These are phyloP conservation scores for Pyrenophora teres DNA, from an alignment of 2,329 filamentous ascomycete species.

Conservation along the genomic window DNA sequence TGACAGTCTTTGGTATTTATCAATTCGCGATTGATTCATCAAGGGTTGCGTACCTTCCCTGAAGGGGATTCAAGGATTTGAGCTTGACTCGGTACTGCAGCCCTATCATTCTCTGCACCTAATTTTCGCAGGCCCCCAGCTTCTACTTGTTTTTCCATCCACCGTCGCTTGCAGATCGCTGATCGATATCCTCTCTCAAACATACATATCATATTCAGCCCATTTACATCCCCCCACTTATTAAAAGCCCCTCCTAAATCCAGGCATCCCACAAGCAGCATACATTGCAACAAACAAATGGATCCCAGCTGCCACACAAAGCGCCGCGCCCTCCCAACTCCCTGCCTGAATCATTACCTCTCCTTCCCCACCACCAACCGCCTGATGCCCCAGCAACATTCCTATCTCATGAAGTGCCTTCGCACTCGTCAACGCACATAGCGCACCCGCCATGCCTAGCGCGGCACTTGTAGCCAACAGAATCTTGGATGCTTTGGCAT, in stretches of 20 bases:
- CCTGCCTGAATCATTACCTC: conserved; percentile 1
- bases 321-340: conserved; percentile 1
- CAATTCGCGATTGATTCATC: conserved; percentile 16
- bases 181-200: too few species aligned
- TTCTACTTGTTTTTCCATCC: too few species aligned
- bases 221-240: not conserved
- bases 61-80: conserved; percentile 12
- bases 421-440: conserved; percentile 6
- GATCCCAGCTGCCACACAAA: conserved; percentile 10
- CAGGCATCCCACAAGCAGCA: conserved; percentile 6
- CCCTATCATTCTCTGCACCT: too few species aligned
- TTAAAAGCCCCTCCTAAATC: not conserved
- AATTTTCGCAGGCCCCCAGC: too few species aligned
- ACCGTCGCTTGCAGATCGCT: too few species aligned
- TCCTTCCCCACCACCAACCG: not conserved
- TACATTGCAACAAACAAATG: conserved; percentile 6
- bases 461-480: conserved; percentile 6
- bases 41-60: too few species aligned
- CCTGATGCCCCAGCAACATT: not conserved
- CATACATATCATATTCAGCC: not conserved
- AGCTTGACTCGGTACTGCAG: not conserved
- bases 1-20: conserved; percentile 36
- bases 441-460: conserved; percentile 7
- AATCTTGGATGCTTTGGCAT: conserved; percentile 3
- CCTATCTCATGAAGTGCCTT: conserved; percentile 6